Base-by-base conservation (phyloP, 139 green algal species). In the Pleodorina starrii region DNA sequence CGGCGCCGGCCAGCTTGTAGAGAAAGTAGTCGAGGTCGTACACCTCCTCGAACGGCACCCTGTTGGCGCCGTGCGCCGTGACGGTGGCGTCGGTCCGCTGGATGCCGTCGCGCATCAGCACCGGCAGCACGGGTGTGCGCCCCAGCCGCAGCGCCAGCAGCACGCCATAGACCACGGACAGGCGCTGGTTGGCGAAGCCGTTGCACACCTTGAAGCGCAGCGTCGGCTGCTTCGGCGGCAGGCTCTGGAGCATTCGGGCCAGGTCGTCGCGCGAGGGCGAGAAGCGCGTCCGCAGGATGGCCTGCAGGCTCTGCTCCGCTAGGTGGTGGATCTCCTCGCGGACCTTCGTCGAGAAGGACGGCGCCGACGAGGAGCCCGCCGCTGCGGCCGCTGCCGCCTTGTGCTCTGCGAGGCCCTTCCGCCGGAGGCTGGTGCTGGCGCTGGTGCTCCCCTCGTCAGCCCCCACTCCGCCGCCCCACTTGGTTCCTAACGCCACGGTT, bases 141-240 rank as follows among this genome's bases (percentile, higher is more conserved):
- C 87, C 78, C 10, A 85, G 69, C 50, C 87, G 74, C 1, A 54
- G 23, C 11, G 92, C 92, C 29, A 94, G 54, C 1, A 95, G 72
- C 32, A 89, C 80, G 42, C 84, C 90, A 42, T 92, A 94, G 57
- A 94, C 16, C 2, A 95, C 48, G 0, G 83, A 84, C 23, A 94
- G 78, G 0, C 92, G 91, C 87, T 95, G 92, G 71, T 95, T 92
- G 43, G 91, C 84, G 48, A 95, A 94, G 51, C 92, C 91, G 77
- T 93, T 92, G 92, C 92, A 95, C 0, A 94, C 84, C 16, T 89
- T 40, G 66, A 92, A 92, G 25, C 82, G 82, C 57, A 92, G 46
- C 1, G 89, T 92, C 21, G 57, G 35, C 43, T 73, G 69, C 38
- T 82, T 79, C 32, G 82, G 19, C 2, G 82, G 82, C 9, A 88